Conservation (phyloP, 129 eudicot species). For the Centella asiatica region DNA sequence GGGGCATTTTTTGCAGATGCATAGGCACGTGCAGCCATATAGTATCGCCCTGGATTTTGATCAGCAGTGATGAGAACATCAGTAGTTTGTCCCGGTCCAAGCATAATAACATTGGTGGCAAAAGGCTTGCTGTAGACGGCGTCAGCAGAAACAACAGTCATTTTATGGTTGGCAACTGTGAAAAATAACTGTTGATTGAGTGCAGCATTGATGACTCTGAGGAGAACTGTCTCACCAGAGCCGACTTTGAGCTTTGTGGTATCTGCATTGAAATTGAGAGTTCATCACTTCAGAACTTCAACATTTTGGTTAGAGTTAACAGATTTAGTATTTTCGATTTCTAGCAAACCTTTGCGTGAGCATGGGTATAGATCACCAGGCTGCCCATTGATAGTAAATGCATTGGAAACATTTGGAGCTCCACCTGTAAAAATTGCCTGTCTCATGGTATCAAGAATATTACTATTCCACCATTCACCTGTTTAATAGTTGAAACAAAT, state of each 20-base stretch:
- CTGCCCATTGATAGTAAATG: conserved; percentile 67
- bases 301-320: not conserved
- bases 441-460: conserved; percentile 35
- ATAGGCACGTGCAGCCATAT: conserved; percentile 57
- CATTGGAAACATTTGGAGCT: conserved; percentile 73
- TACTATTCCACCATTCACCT: conserved; percentile 84
- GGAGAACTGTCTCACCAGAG: conserved; percentile 39
- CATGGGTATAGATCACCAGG: conserved; percentile 68
- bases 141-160: conserved; percentile 51
- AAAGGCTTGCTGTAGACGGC: conserved; percentile 50
- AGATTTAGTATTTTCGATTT: not conserved
- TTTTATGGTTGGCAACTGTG: conserved; percentile 47
- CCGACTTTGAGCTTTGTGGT: conserved; percentile 36
- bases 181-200: conserved; percentile 64
- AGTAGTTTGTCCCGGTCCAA: conserved; percentile 65
- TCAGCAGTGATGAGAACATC: conserved; percentile 45
- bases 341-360: conserved; percentile 45
- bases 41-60: conserved; percentile 41
- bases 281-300: not conserved
- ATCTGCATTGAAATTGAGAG: conserved; percentile 16
- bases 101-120: conserved; percentile 37
- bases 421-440: conserved; percentile 49
- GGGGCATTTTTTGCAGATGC: conserved; percentile 29
- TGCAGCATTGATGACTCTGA: conserved; percentile 57
- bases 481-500: not conserved